phyloP scores from a whole-genome alignment of 2,329 filamentous ascomycete species.

The Clarireedia sp. region DNA sequence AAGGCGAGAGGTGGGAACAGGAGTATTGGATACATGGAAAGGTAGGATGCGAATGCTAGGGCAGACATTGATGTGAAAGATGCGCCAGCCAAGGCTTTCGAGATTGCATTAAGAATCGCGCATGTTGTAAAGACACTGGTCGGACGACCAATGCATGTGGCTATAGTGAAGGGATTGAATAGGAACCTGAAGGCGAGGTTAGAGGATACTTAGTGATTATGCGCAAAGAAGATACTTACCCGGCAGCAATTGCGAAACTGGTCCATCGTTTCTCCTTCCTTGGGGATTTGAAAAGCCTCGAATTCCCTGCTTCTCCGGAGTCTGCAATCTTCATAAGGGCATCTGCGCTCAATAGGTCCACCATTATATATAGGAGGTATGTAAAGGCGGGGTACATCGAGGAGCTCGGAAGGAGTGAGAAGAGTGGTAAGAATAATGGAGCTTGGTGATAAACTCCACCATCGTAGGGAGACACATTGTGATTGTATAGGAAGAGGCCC shows the following conservation, averaged over 20 bases:
- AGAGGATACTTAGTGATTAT: background rate
- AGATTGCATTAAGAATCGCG: constrained; percentile 76
- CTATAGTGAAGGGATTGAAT: constrained; percentile 90
- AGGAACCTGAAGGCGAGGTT: constrained; percentile 56
- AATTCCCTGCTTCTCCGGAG: constrained; percentile 69
- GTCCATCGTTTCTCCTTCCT: constrained; percentile 68
- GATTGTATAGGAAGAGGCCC: constrained; percentile 89
- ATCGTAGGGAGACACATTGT: constrained; percentile 95
- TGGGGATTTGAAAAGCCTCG: constrained; percentile 69
- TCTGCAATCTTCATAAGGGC: constrained; percentile 73
- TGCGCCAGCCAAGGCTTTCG: constrained; percentile 69
- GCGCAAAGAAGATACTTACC: constrained; percentile 42
- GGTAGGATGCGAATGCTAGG: constrained; percentile 78
- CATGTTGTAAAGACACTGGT: constrained; percentile 84
- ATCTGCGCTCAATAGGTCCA: constrained; percentile 77
- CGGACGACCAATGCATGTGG: constrained; percentile 82
- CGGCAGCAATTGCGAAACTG: constrained; percentile 67
- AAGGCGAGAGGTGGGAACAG: constrained; percentile 76
- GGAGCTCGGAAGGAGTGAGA: constrained; percentile 74
- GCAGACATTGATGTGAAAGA: constrained; percentile 73
- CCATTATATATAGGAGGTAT: constrained; percentile 67
- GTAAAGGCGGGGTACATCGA: constrained; percentile 62
- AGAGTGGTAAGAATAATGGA: constrained; percentile 82
- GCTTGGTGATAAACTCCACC: constrained; percentile 79
- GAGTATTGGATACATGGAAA: constrained; percentile 85